Evolutionary conservation across 1,284 basidiomycete genomes (phyloP), one percentile per base, ranked within the genome.

Genomic region (Irpex sp.): DNA sequence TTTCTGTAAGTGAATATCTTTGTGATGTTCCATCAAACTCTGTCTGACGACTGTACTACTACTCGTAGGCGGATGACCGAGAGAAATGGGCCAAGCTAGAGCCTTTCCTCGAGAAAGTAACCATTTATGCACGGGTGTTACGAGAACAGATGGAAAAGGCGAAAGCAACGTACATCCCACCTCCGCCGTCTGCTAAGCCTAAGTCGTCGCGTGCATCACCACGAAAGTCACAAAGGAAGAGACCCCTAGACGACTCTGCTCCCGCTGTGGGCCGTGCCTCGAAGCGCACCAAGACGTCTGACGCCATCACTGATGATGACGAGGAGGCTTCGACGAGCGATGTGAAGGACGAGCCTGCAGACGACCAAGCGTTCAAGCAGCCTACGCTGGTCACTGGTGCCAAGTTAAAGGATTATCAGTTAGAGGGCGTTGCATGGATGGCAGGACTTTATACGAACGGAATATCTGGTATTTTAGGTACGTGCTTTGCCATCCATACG

Each of bases 361-460:
- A 59, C 33, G 47, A 58, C 28, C 55, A 57, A 4, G 56, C 79
- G 49, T 86, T 88, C 66, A 72, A 82, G 54, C 94, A 96, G 73
- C 93, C 95, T 0, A 77, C 80, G 1, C 76, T 95, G 14, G 78
- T 98, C 51, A 96, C 93, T 0, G 96, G 95, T 5, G 93, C 88
- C 1, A 90, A 78, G 57, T 74, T 98, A 65, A 92, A 94, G 68
- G 84, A 91, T 54, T 98, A 98, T 71, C 96, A 99, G 73, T 81
- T 98, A 1, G 93, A 95, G 58, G 96, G 96, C 4, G 84, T 98
- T 14, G 92, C 96, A 65, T 99, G 96, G 96, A 94, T 99, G 89
- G 89, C 92, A 4, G 88, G 88, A 37, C 77, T 99, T 9, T 94
- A 95, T 74, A 88, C 94, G 75, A 97, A 96, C 68, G 95, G 96